These are phyloP conservation scores for Oryza officinalis DNA, from an alignment of 176 grass and related monocot genomes.

Conservation along the genomic window DNA sequence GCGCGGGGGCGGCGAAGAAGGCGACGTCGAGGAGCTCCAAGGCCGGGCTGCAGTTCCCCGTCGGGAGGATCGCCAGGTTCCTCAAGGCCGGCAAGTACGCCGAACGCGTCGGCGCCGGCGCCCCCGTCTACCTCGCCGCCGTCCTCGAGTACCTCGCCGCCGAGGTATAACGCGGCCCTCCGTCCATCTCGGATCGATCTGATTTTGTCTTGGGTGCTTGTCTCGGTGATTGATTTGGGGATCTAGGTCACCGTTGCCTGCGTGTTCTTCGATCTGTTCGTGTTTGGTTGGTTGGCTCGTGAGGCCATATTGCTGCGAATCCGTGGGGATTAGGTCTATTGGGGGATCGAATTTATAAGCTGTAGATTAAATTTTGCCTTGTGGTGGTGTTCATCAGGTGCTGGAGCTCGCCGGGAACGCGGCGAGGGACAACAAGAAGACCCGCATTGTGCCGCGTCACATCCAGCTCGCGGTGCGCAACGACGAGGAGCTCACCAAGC, in stretches of 20 bases:
- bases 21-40: conserved; percentile 92
- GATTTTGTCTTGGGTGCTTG: not conserved
- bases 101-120: conserved; percentile 86
- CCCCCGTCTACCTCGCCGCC: conserved; percentile 87
- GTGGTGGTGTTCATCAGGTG: conserved; percentile 31
- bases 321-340: not conserved
- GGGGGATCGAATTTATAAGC: not conserved
- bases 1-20: conserved; percentile 74
- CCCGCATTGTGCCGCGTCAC: conserved; percentile 80
- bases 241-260: too few species aligned
- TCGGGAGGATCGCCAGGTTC: conserved; percentile 85
- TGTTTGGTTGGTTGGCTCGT: not conserved
- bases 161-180: conserved; percentile 64
- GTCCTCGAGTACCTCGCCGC: conserved; percentile 95
- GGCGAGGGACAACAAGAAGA: conserved; percentile 94
- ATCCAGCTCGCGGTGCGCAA: conserved; percentile 82
- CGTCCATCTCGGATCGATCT: not conserved
- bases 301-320: accelerated
- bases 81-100: conserved; percentile 96
- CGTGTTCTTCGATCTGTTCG: not conserved
- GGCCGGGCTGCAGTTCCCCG: conserved; percentile 92
- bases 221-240: not conserved
- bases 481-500: conserved; percentile 80
- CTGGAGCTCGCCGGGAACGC: conserved; percentile 79
- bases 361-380: too few species aligned